Percentiles rank a stretch among this genome's conserved stretches.
phyloP scores from a whole-genome alignment of 345 rosid genomes.

The Camelina sativa region DNA sequence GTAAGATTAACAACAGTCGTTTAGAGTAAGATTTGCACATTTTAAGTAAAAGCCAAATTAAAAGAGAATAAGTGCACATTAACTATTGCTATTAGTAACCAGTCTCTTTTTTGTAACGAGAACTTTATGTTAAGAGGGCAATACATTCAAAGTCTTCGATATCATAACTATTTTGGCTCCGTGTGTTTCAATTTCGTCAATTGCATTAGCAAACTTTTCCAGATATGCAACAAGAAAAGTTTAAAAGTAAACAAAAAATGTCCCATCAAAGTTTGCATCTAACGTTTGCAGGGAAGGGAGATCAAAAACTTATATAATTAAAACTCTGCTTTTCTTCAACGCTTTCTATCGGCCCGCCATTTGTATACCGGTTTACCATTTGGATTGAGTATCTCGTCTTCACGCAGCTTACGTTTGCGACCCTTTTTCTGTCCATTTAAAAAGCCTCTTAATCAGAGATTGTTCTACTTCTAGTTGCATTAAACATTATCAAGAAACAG shows the following conservation, averaged over 20 bases:
- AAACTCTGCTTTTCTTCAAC: slow-evolving; percentile 48
- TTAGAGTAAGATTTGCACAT: not conserved
- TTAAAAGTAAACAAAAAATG: slow-evolving; percentile 15
- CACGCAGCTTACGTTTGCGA: slow-evolving; percentile 70
- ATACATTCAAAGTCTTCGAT: not conserved
- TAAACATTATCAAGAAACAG: not conserved
- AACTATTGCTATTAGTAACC: slow-evolving; percentile 3
- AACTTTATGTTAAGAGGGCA: not conserved
- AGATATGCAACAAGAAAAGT: not conserved
- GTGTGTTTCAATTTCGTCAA: slow-evolving; percentile 11
- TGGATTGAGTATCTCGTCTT: slow-evolving; percentile 70
- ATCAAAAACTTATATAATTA: not conserved
- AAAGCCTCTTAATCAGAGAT: slow-evolving; percentile 15
- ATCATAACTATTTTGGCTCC: slow-evolving; percentile 1
- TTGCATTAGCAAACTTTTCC: slow-evolving; percentile 9
- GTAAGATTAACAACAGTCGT: not conserved
- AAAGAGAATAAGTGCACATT: slow-evolving; percentile 6
- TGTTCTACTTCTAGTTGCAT: not conserved
- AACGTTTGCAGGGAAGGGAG: too few species aligned
- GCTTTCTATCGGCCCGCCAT: slow-evolving; percentile 81
- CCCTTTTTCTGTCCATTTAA: slow-evolving; percentile 69
- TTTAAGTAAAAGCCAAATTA: not conserved
- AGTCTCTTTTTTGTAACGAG: not conserved
- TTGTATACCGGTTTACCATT: slow-evolving; percentile 71
- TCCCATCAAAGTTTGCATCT: slow-evolving; percentile 1